These are phyloP conservation scores for Lipomyces orientalis DNA, from an alignment of 805 yeast genomes.

Conservation along the genomic window DNA sequence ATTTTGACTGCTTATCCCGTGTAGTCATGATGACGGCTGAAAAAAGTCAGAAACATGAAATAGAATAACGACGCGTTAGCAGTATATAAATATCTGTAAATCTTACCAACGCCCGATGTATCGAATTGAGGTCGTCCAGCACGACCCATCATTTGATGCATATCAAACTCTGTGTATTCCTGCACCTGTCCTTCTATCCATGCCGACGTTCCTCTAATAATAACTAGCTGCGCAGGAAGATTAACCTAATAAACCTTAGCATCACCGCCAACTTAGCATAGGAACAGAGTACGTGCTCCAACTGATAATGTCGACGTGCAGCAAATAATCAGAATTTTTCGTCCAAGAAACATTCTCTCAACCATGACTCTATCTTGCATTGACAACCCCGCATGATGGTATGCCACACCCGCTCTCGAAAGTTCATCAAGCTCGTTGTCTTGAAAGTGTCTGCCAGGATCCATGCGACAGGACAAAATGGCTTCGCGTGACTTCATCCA, in stretches of 20 bases:
- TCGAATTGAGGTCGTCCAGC: conserved; percentile 68
- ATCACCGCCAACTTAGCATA: neutral
- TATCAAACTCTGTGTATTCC: conserved; percentile 62
- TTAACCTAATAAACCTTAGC: conserved; percentile 43
- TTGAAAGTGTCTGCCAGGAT: conserved; percentile 7
- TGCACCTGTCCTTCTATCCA: conserved; percentile 53
- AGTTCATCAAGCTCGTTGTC: conserved; percentile 22
- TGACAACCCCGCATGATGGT: conserved; percentile 65
- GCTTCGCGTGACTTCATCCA: conserved; percentile 19
- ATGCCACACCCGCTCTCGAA: conserved; percentile 52
- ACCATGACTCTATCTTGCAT: conserved; percentile 54
- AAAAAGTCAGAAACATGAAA: neutral
- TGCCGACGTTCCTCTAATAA: conserved; percentile 63
- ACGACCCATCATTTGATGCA: conserved; percentile 68
- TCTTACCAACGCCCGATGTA: conserved; percentile 51
- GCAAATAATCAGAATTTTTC: conserved; percentile 54
- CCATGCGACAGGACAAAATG: neutral
- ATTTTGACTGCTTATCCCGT: conserved; percentile 45
- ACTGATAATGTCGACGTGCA: conserved; percentile 66
- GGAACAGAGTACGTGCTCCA: conserved; percentile 50
- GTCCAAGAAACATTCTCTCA: conserved; percentile 54
- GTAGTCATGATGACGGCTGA: conserved; percentile 55
- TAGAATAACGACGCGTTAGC: neutral
- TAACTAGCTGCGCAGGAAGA: conserved; percentile 63
- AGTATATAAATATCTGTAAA: neutral